Evolutionary conservation across 192 early-diverging fungal genomes (phyloP).

Genomic region (Rhizophagus clarus): DNA sequence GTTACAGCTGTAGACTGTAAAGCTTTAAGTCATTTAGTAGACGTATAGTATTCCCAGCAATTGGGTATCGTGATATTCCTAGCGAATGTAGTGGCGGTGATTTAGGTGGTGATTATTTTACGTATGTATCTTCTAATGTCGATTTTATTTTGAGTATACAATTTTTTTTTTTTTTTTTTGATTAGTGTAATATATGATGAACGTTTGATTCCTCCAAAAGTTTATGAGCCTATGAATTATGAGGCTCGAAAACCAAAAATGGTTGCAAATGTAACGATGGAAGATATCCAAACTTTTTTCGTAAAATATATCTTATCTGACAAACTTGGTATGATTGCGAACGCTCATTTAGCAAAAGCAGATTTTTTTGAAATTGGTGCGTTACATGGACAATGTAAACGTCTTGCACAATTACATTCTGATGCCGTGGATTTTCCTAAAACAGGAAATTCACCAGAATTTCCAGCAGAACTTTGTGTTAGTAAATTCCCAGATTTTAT

Average conservation of each 20-base stretch:
- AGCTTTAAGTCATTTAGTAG: slow-evolving; percentile 47
- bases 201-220: slow-evolving; percentile 43
- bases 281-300: slow-evolving; percentile 61
- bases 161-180: background rate
- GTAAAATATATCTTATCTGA: slow-evolving; percentile 66
- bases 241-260: slow-evolving; percentile 33
- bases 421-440: slow-evolving; percentile 80
- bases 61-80: slow-evolving; percentile 68
- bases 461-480: slow-evolving; percentile 45
- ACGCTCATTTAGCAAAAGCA: slow-evolving; percentile 66
- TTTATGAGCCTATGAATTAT: slow-evolving; percentile 58
- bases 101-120: slow-evolving; percentile 78
- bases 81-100: slow-evolving; percentile 82
- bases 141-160: background rate
- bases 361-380: slow-evolving; percentile 54
- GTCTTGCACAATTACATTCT: slow-evolving; percentile 68
- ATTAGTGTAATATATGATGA: slow-evolving; percentile 60
- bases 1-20: slow-evolving; percentile 57
- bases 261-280: slow-evolving; percentile 47
- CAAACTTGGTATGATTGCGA: slow-evolving; percentile 70
- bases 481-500: slow-evolving; percentile 70
- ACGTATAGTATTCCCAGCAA: slow-evolving; percentile 76
- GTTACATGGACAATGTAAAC: slow-evolving; percentile 48
- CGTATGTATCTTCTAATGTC: no score
- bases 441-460: slow-evolving; percentile 55